Conservation (phyloP, 148 eudicot species). For the Salicornia ramosissima region DNA sequence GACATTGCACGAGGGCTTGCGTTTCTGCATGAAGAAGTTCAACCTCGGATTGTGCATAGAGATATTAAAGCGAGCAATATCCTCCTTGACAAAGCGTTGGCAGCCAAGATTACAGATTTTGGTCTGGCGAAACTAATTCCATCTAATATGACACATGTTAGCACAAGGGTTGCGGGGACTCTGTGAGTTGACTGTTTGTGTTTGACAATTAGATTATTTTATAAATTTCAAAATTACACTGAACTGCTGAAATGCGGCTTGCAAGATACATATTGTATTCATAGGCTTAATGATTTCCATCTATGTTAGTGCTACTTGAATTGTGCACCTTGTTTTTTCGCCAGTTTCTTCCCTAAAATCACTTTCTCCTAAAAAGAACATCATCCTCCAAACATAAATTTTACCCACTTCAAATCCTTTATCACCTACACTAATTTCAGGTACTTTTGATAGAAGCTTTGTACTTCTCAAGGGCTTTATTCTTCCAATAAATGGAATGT, state of each 20-base stretch:
- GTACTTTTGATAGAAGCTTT: not conserved
- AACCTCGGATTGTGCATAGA: slow-evolving; percentile 75
- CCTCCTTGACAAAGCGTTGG: slow-evolving; percentile 72
- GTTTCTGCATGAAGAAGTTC: slow-evolving; percentile 73
- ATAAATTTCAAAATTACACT: not conserved
- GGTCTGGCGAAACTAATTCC: slow-evolving; percentile 92
- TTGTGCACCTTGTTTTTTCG: no score
- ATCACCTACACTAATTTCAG: not conserved
- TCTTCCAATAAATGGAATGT: not conserved
- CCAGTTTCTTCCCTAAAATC: not conserved
- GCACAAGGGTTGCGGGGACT: slow-evolving; percentile 88
- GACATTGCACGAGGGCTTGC: slow-evolving; percentile 80
- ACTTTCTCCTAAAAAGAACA: no score
- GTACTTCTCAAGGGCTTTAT: not conserved
- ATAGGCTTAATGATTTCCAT: not conserved
- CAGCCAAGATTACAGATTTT: slow-evolving; percentile 80
- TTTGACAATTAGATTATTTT: slow-evolving; percentile 7
- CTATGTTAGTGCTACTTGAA: not conserved
- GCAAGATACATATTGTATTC: not conserved
- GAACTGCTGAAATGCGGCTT: slow-evolving; percentile 1
- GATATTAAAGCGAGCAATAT: slow-evolving; percentile 92
- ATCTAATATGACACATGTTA: slow-evolving; percentile 58
- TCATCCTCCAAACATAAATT: no score
- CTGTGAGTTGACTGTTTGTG: slow-evolving; percentile 45
- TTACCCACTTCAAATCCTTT: no score